Conservation (phyloP, 2,329 filamentous ascomycete species). For the Apiospora saccharicola region DNA sequence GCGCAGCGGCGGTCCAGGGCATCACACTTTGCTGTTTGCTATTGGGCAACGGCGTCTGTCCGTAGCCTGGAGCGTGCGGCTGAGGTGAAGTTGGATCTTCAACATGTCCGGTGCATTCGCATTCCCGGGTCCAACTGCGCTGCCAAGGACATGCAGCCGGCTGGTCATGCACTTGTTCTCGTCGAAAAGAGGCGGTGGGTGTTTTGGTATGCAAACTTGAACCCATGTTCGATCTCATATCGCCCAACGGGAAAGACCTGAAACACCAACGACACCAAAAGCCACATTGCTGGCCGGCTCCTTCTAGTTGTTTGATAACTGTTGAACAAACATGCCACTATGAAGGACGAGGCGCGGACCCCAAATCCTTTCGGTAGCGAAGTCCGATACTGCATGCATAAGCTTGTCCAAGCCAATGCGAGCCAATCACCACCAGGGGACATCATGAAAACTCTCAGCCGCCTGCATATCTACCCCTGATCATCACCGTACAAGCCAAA, state of each 20-base stretch:
- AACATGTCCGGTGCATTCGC: background rate
- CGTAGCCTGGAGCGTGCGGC: background rate
- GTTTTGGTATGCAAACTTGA: background rate
- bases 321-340: background rate
- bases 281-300: background rate
- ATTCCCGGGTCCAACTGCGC: background rate
- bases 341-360: background rate
- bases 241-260: background rate
- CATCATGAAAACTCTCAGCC: background rate
- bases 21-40: background rate
- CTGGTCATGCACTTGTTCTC: background rate
- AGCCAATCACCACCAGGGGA: background rate
- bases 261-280: constrained; percentile 14
- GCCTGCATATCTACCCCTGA: constrained; percentile 19
- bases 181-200: background rate
- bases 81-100: constrained; percentile 10
- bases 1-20: background rate
- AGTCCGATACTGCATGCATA: constrained; percentile 18
- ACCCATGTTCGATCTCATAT: background rate
- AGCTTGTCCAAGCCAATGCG: background rate
- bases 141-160: background rate
- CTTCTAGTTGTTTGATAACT: background rate
- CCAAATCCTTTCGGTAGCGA: constrained; percentile 13
- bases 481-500: background rate
- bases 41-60: background rate